Evolutionary conservation across 2,329 filamentous ascomycete genomes (phyloP), one percentile per base, ranked within the genome.

Genomic region (Alternaria novae-zelandiae): DNA sequence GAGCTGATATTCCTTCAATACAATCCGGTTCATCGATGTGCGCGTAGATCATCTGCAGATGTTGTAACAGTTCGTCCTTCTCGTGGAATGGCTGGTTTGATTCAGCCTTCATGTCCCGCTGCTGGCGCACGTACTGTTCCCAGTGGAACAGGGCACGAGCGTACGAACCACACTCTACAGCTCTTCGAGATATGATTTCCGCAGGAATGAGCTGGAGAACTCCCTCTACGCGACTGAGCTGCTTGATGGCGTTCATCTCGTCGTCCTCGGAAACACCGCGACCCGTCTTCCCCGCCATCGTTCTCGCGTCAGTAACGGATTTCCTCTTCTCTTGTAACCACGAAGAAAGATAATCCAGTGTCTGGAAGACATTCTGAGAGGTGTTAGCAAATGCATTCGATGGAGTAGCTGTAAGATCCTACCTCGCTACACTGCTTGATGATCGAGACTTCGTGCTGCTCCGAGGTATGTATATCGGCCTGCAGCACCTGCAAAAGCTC

Each of bases 1-100:
- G 91, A 20, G 93, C 89, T 2, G 95, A 97, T 64, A 99, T 95
- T 3, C 96, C 96, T 76, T 98, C 94, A 32, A 99, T 90, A 1
- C 95, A 94, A 79, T 99, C 96, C 0, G 96, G 96, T 72, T 99
- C 96, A 74, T 99, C 96, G 64, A 99, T 98, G 71, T 97, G 92
- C 1, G 93, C 93, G 79, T 99, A 99, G 17, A 99, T 97, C 57
- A 95, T 90, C 75, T 98, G 95, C 23, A 99, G 83, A 64, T 90
- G 88, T 69, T 93, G 88, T 63, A 96, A 87, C 5, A 96, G 84
- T 23, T 88, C 85, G 57, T 91, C 85, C 49, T 85, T 76, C 51
- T 84, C 85, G n/a, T 86, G 82, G 12, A 76, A 68, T 21, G 88
- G 86, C 3, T 85, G 83, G 1, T 82, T 79, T 1, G 84, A 83